Evolutionary conservation across 306 rosid genomes (phyloP).

Genomic region (Vicia faba): DNA sequence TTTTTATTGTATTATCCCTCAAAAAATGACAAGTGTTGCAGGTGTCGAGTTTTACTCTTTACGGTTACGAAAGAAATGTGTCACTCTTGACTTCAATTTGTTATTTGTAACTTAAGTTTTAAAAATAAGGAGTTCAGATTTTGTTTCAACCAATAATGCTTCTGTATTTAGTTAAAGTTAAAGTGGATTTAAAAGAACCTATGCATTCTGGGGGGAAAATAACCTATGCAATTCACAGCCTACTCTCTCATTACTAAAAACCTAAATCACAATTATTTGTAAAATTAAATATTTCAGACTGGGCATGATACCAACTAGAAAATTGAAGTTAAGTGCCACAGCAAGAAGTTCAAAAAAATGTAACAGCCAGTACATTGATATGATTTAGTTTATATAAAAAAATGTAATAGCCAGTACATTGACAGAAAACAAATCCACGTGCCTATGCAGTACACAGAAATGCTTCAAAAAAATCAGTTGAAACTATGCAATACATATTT

Average conservation of each 20-base stretch:
- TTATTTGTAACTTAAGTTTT: not conserved
- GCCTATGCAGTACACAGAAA: conserved; percentile 8
- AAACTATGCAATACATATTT: not conserved
- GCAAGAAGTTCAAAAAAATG: not conserved
- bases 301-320: conserved; percentile 22
- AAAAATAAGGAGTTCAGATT: conserved; percentile 12
- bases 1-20: conserved; percentile 8
- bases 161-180: not conserved
- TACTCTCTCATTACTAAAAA: conserved; percentile 4
- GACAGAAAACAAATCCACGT: not conserved
- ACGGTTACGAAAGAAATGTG: not conserved
- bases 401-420: not conserved
- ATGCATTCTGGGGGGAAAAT: not conserved
- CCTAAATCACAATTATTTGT: conserved; percentile 19
- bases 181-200: not conserved
- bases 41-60: not conserved
- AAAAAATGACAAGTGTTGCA: not conserved
- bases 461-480: not conserved
- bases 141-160: not conserved
- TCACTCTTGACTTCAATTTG: not conserved
- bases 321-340: not conserved
- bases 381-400: no score
- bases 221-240: not conserved
- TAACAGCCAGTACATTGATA: not conserved
- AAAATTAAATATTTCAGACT: conserved; percentile 14